Base-by-base conservation (phyloP, 2,329 filamentous ascomycete species). In the Malbranchea zuffiana region DNA sequence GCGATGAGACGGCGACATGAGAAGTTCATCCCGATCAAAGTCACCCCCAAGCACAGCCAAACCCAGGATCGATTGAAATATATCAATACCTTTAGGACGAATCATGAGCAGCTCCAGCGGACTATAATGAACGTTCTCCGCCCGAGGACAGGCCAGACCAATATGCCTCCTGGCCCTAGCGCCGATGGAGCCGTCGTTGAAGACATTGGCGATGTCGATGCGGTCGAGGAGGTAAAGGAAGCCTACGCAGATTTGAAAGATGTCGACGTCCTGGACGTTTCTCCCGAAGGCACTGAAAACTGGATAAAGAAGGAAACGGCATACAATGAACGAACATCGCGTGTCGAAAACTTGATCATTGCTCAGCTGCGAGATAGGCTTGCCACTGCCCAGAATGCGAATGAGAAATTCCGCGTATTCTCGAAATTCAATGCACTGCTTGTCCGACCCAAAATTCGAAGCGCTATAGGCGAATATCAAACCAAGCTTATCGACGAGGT, bases 401-500 rank as follows among this genome's bases (percentile, higher is more conserved):
- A 93, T 55, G 92, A 98, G 62, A 99, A 98, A 90, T 99, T 99
- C 60, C 82, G 92, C 37, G 90, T 99, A 44, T 98, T 98, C 59
- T 96, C 90, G 36, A 96, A 96, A 57, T 99, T 99, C 73, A 99
- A 99, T 56, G 90, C 90, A 2, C 78, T 99, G 19, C 93, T 99
- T 50, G 88, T 99, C 39, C 78, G 90, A 42, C 90, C 90, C n/a
- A 98, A 98, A 70, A 96, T 99, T 63, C 80, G 90, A 47, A 87
- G 92, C 48, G 92, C 90, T 38, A 98, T 98, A 53, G 83, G 86
- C 28, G 88, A 98, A 63, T 98, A 98, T 57, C 90, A 99, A 60
- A 90, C 88, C 3, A 87, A 95, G 60, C 77, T 99, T 21, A 94
- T 99, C 57, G 87, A 95, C 51, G 94, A 93, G 50, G 90, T 99